phyloP scores from a whole-genome alignment of 805 yeast species.

The Yarrowia phangngaensis region DNA sequence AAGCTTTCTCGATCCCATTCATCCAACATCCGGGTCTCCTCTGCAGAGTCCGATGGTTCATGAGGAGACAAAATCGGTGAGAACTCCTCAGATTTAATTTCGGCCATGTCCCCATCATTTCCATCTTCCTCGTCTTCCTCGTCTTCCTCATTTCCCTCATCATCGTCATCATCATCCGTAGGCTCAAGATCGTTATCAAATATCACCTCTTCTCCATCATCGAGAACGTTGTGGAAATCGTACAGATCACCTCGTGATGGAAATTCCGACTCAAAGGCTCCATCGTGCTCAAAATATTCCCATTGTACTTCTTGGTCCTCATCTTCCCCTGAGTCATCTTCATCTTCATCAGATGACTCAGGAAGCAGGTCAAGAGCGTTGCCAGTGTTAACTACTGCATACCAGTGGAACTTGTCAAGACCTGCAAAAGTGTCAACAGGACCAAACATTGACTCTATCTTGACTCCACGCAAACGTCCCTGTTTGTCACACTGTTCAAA shows the following conservation, averaged over 20 bases:
- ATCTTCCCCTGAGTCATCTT: constrained; percentile 7
- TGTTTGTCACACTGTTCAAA: constrained; percentile 16
- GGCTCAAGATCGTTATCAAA: constrained; percentile 4
- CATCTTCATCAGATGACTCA: constrained; percentile 13
- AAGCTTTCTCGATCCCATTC: constrained; percentile 20
- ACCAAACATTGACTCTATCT: neutral
- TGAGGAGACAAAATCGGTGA: constrained; percentile 14
- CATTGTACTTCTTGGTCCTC: no score
- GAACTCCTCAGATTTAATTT: constrained; percentile 8
- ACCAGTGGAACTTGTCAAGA: constrained; percentile 18
- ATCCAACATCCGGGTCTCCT: constrained; percentile 13
- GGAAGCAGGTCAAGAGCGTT: constrained; percentile 1
- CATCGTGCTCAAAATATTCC: neutral
- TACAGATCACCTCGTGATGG: neutral
- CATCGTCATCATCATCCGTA: neutral
- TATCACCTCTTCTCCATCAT: constrained; percentile 12
- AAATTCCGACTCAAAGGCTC: neutral
- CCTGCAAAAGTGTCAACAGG: constrained; percentile 20
- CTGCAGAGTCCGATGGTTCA: neutral
- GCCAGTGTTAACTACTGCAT: constrained; percentile 12
- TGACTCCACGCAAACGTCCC: constrained; percentile 1
- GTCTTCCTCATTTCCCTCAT: neutral
- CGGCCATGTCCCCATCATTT: neutral
- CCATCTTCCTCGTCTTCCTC: neutral
- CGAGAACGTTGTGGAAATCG: neutral